Conservation (phyloP, 305 asterid species). For the Monarda citriodora region DNA sequence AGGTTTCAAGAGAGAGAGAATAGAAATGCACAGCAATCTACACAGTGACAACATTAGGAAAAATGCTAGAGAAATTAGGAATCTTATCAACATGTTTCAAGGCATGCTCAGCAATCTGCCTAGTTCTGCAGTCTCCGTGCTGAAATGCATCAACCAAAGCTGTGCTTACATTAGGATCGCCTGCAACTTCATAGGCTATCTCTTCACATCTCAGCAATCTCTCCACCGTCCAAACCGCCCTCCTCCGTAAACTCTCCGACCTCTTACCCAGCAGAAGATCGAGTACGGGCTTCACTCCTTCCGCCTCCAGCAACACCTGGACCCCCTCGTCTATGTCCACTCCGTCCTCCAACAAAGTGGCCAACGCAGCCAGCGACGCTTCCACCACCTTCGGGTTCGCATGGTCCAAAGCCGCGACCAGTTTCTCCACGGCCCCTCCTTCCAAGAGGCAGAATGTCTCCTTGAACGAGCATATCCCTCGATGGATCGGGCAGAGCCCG, state of each 20-base stretch:
- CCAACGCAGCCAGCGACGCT: conserved; percentile 90
- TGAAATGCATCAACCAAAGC: conserved; percentile 96
- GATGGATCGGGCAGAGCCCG: conserved; percentile 75
- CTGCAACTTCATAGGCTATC: conserved; percentile 56
- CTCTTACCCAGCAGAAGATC: conserved; percentile 74
- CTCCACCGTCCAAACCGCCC: conserved; percentile 95
- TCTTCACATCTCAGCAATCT: conserved; percentile 71
- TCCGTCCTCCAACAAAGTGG: conserved; percentile 82
- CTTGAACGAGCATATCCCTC: conserved; percentile 71
- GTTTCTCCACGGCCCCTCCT: conserved; percentile 80
- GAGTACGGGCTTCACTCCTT: conserved; percentile 74
- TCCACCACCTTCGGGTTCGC: conserved; percentile 81
- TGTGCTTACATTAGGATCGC: conserved; percentile 76
- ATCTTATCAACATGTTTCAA: conserved; percentile 77
- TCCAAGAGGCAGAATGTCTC: conserved; percentile 86
- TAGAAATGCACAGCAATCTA: conserved; percentile 15
- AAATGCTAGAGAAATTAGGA: conserved; percentile 85
- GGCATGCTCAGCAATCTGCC: conserved; percentile 94
- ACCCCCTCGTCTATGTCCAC: conserved; percentile 81
- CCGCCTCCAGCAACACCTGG: conserved; percentile 60
- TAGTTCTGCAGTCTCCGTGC: conserved; percentile 81
- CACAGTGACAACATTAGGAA: conserved; percentile 36
- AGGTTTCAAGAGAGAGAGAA: not conserved
- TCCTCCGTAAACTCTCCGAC: conserved; percentile 61
- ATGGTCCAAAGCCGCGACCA: conserved; percentile 87